A percentile compares a stretch with the other conserved stretches of the same genome.
Conservation (phyloP, 768 basidiomycete genomes). For the Termitomyces sp. region DNA sequence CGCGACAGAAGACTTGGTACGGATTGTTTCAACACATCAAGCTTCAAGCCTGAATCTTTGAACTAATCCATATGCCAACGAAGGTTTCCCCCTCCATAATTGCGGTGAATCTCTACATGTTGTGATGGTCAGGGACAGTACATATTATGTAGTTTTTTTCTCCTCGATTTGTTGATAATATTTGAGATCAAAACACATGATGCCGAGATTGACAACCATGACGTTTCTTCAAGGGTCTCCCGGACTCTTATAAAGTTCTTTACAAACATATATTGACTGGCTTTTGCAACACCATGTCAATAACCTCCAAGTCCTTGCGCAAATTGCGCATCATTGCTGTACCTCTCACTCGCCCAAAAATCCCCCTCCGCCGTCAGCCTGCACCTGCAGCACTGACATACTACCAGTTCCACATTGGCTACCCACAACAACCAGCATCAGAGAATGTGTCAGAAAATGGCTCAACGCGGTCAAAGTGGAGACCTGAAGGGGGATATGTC, state of each 20-base stretch:
- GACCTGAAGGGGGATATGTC: conserved; percentile 39
- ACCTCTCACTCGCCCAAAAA: conserved; percentile 37
- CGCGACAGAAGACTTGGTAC: no score
- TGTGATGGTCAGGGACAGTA: no score
- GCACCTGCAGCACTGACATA: conserved; percentile 27
- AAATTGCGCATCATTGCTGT: conserved; percentile 43
- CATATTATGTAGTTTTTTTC: no score
- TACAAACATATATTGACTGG: neutral
- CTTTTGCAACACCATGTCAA: conserved; percentile 17
- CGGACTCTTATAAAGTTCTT: neutral
- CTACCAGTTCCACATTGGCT: conserved; percentile 40
- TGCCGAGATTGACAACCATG: conserved; percentile 5
- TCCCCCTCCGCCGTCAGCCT: conserved; percentile 3
- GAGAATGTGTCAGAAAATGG: conserved; percentile 18
- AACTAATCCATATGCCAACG: no score
- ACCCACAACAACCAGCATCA: conserved; percentile 13
- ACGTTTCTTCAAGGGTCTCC: conserved; percentile 1
- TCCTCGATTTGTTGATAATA: no score
- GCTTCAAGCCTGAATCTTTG: no score
- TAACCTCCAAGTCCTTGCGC: conserved; percentile 22
- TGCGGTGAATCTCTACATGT: no score
- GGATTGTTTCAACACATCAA: no score
- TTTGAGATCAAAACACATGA: no score
- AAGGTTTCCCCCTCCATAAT: no score
- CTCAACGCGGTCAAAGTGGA: conserved; percentile 24